Base-by-base conservation (phyloP, 2,329 filamentous ascomycete genomes). In the Botrytis squamosa region DNA sequence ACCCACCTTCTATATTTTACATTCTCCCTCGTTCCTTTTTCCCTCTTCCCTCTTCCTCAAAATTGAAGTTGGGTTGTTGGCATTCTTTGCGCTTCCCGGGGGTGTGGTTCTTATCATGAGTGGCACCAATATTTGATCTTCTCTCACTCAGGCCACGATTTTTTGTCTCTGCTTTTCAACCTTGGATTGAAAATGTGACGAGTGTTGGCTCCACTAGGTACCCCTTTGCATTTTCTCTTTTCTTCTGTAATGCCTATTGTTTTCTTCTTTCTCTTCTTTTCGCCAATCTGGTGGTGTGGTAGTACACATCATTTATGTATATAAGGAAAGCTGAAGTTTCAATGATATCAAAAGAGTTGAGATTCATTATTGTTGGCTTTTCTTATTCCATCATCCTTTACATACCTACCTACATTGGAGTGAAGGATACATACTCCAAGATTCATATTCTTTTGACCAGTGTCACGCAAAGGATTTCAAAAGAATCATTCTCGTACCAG, bases 141-240 rank as follows among this genome's bases (percentile, higher is more conserved):
- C n/a, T 29, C 14, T 29, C 22, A 52, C 22, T 25, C 25, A 55
- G 66, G 66, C 49, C 49, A 57, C 49, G 36, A 57, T 22, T n/a
- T 16, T 42, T 8, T 16, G 49, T 57, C 49, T 68, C 66, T 55
- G 36, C 36, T 38, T 68, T n/a, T 18, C 49, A 14, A n/a, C 18
- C 20, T 38, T 68, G 52, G n/a, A 40, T 55, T 9, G 46, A 36
- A 67, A 67, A 67, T 55, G 65, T 55, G 65, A 67, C 46, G 8
- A 57, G 40, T 40, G 65, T 10, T 68, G 65, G 65, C 65, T 68
- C 65, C 65, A 68, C 49, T 42, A 42, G 49, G 49, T n/a, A 57
- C 36, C n/a, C 49, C 49, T 68, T 68, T 68, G 49, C 36, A 36
- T 66, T 36, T 66, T 55, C 52, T 55, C 49, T 55, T 29, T 40